Percentiles rank a stretch among this genome's conserved stretches.
Evolutionary conservation across 2,329 filamentous ascomycete genomes (phyloP).

Genomic region (Penicillium sp.): DNA sequence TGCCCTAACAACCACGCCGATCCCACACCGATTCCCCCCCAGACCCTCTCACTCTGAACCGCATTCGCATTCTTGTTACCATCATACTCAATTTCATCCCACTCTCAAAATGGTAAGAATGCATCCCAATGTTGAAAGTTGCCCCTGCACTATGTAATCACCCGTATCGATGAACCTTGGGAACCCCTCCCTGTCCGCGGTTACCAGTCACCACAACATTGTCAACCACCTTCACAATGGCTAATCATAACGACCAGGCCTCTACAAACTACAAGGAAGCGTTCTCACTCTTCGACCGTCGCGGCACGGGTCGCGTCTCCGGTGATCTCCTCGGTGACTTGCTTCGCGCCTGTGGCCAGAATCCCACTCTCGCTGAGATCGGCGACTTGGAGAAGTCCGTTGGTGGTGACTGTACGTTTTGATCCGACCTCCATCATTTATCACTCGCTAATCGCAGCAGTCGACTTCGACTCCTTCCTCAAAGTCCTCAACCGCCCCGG

Average conservation of each 20-base stretch:
- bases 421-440: neutral
- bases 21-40: constrained; percentile 12
- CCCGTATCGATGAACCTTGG: neutral
- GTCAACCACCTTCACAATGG: constrained; percentile 13
- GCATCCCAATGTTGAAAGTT: neutral
- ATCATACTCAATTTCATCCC: neutral
- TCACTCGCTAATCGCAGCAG: constrained; percentile 49
- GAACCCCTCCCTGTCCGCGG: neutral
- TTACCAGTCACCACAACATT: neutral
- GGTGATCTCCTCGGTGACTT: constrained; percentile 88
- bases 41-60: neutral
- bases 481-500: constrained; percentile 96
- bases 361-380: constrained; percentile 93
- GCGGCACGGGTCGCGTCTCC: constrained; percentile 88
- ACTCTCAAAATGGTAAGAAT: constrained; percentile 5
- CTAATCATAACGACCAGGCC: constrained; percentile 53
- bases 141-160: constrained; percentile 5
- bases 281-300: constrained; percentile 99
- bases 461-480: constrained; percentile 97
- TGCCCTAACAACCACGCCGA: constrained; percentile 25
- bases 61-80: constrained; percentile 7
- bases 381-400: constrained; percentile 86
- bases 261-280: constrained; percentile 99
- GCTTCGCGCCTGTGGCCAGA: constrained; percentile 94
- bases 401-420: constrained; percentile 81